phyloP scores from a whole-genome alignment of 2,329 filamentous ascomycete species.

The Polychaeton citri region DNA sequence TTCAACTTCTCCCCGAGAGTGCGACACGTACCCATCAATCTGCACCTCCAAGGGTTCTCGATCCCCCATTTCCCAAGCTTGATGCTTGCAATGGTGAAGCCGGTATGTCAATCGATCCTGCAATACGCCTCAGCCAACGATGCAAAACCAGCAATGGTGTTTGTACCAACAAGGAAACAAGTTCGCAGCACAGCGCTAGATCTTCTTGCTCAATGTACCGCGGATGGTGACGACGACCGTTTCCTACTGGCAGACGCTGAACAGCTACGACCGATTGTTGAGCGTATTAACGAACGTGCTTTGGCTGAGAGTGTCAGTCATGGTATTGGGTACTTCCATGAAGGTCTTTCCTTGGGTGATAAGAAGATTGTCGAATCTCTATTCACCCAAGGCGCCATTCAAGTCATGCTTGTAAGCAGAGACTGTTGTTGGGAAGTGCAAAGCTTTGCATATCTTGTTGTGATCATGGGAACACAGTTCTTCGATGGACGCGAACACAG shows the following conservation, averaged over 20 bases:
- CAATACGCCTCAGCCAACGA: conserved; percentile 54
- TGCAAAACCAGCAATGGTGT: conserved; percentile 80
- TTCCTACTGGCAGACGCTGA: conserved; percentile 78
- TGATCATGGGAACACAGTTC: conserved; percentile 96
- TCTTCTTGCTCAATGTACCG: conserved; percentile 71
- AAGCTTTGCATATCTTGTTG: conserved; percentile 73
- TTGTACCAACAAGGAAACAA: conserved; percentile 89
- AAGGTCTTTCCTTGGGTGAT: conserved; percentile 76
- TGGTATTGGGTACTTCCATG: conserved; percentile 94
- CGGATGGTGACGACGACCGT: conserved; percentile 83
- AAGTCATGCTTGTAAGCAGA: conserved; percentile 67
- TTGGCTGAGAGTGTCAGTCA: conserved; percentile 82
- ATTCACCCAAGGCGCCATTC: conserved; percentile 78
- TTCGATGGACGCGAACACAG: conserved; percentile 94
- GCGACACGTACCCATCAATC: conserved; percentile 75
- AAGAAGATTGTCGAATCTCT: conserved; percentile 90
- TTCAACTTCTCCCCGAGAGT: conserved; percentile 96
- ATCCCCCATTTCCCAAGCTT: conserved; percentile 95
- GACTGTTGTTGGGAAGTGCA: conserved; percentile 96
- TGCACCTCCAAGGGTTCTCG: conserved; percentile 89
- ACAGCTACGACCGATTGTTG: conserved; percentile 69
- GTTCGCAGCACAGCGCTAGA: conserved; percentile 77
- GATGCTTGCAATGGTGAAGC: conserved; percentile 97
- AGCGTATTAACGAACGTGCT: conserved; percentile 71
- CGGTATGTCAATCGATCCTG: conserved; percentile 75